These are phyloP conservation scores for Aspergillus bombycis DNA, from an alignment of 2,329 filamentous ascomycete genomes.

Conservation along the genomic window DNA sequence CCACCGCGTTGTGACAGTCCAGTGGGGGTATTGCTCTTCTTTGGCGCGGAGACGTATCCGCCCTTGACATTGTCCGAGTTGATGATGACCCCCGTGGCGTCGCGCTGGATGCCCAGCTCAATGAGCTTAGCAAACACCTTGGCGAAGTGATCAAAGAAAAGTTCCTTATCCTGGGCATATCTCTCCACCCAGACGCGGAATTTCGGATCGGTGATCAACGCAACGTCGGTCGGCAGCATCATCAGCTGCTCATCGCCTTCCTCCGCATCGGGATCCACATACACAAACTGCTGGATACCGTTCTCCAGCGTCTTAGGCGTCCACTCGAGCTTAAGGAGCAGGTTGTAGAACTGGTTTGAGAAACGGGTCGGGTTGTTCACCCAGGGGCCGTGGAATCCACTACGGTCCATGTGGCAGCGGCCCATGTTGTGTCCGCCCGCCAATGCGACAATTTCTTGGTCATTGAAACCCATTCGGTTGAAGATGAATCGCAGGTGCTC, in stretches of 20 bases:
- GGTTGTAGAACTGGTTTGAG: constrained; percentile 60
- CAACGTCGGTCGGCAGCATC: constrained; percentile 69
- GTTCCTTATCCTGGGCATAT: constrained; percentile 64
- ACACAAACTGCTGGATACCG: constrained; percentile 61
- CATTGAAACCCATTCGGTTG: constrained; percentile 63
- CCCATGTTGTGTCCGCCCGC: constrained; percentile 61
- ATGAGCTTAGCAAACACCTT: constrained; percentile 63
- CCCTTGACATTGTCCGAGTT: constrained; percentile 62
- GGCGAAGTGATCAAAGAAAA: constrained; percentile 64
- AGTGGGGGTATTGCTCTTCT: constrained; percentile 52
- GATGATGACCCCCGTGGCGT: constrained; percentile 55
- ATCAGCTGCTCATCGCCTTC: constrained; percentile 59
- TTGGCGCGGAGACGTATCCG: constrained; percentile 61
- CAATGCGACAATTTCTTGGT: constrained; percentile 63
- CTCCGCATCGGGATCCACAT: constrained; percentile 58
- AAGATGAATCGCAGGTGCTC: constrained; percentile 61
- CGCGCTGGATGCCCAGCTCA: constrained; percentile 62
- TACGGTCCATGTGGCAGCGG: constrained; percentile 58
- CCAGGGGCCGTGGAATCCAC: constrained; percentile 63
- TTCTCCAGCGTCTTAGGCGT: constrained; percentile 57
- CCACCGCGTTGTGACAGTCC: constrained; percentile 25
- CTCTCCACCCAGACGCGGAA: constrained; percentile 61
- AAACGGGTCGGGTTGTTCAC: constrained; percentile 63
- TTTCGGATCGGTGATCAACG: constrained; percentile 55
- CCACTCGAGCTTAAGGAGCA: constrained; percentile 58